Conservation (phyloP, 345 rosid species). For the Luvunga scandens region DNA sequence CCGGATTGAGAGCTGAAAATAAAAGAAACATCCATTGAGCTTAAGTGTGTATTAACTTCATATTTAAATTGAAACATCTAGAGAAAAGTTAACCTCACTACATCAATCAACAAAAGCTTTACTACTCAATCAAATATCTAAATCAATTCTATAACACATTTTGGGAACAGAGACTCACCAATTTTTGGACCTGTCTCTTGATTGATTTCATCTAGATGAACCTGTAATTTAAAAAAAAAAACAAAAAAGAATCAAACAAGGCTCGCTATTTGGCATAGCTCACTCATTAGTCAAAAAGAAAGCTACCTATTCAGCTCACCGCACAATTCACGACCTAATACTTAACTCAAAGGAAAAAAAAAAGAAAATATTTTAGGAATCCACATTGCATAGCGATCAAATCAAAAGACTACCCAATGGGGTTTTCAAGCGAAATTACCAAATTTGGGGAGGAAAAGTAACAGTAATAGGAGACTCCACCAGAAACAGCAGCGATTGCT, state of each 20-base stretch:
- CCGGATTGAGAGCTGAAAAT: constrained; percentile 73
- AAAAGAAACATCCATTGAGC: constrained; percentile 10
- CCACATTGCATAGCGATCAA: background rate
- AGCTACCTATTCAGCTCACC: background rate
- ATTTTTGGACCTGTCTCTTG: constrained; percentile 56
- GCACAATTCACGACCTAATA: background rate
- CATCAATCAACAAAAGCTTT: background rate
- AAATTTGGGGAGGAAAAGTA: constrained; percentile 49
- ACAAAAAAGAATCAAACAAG: background rate
- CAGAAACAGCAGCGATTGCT: constrained; percentile 77
- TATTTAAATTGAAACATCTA: background rate
- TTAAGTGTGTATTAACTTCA: background rate
- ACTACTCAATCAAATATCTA: background rate
- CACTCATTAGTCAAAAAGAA: background rate
- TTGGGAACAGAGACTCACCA: constrained; percentile 37
- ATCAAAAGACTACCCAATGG: constrained; percentile 8
- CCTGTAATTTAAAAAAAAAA: constrained; percentile 38
- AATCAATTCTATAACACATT: background rate
- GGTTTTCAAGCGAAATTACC: constrained; percentile 34
- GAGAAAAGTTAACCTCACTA: background rate
- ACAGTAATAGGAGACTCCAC: constrained; percentile 71
- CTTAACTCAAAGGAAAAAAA: background rate
- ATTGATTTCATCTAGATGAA: constrained; percentile 60
- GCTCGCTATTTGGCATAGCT: background rate
- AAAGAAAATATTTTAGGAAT: background rate